A percentile compares a stretch with the other conserved stretches of the same genome.
These are phyloP conservation scores for Solanum paucissectum DNA, from an alignment of 257 asterid genomes.

Conservation along the genomic window DNA sequence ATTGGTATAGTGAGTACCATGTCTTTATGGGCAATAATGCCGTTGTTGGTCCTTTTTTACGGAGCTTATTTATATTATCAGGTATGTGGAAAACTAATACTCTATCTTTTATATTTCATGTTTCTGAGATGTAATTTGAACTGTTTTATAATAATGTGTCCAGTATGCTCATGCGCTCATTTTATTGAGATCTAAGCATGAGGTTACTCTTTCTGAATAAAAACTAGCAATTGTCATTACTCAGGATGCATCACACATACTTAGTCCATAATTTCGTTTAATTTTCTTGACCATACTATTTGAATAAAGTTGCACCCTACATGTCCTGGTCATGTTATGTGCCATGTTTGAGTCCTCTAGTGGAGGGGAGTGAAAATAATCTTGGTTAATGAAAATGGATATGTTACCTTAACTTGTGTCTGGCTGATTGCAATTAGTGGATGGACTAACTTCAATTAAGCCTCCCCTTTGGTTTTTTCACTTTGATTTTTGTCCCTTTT, in stretches of 20 bases:
- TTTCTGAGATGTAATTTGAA: neutral
- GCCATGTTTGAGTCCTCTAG: neutral
- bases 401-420: neutral
- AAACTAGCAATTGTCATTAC: neutral
- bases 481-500: neutral
- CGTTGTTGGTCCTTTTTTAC: conserved; percentile 82
- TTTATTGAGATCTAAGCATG: neutral
- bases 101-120: neutral
- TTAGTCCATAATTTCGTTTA: neutral
- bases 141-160: neutral
- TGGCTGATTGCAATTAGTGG: neutral
- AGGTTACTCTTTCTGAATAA: neutral
- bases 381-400: neutral
- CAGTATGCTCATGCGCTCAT: neutral
- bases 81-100: conserved; percentile 28
- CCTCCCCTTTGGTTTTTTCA: neutral
- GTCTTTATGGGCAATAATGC: conserved; percentile 97
- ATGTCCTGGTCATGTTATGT: neutral
- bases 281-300: neutral
- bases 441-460: neutral
- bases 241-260: neutral
- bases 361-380: neutral
- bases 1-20: conserved; percentile 93
- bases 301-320: neutral
- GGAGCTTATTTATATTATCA: conserved; percentile 86